These are phyloP conservation scores for Hemerocallis citrina DNA, from an alignment of 106 monocot species.

Conservation along the genomic window DNA sequence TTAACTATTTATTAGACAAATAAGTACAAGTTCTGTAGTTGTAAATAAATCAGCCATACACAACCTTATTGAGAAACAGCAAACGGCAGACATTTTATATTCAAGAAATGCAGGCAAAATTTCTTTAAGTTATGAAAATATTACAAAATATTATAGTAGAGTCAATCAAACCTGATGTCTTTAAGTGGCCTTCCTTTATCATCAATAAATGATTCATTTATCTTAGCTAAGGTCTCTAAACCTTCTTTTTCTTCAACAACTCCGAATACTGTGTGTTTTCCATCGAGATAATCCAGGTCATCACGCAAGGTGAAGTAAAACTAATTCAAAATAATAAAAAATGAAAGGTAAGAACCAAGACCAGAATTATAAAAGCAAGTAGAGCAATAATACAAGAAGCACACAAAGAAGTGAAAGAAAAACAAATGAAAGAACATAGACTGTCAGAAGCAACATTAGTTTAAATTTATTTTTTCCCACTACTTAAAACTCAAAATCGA, in stretches of 20 bases:
- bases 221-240: slow-evolving; percentile 76
- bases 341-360: neutral
- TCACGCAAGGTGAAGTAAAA: slow-evolving; percentile 92
- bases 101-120: neutral
- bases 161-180: slow-evolving; percentile 65
- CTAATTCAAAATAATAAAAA: slow-evolving; percentile 28
- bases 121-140: neutral
- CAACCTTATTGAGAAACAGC: neutral
- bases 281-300: slow-evolving; percentile 96
- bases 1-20: neutral
- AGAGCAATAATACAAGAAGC: no score
- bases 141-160: neutral
- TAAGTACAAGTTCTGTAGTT: neutral
- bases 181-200: slow-evolving; percentile 85
- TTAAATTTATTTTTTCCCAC: no score
- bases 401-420: no score
- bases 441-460: no score
- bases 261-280: slow-evolving; percentile 92
- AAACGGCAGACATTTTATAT: neutral
- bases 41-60: neutral
- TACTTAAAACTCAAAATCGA: no score
- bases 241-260: slow-evolving; percentile 91
- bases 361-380: no score
- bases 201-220: slow-evolving; percentile 91
- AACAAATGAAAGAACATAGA: no score